Evolutionary conservation across 2,329 filamentous ascomycete genomes (phyloP).

Genomic region (Ceratocystis destructans): DNA sequence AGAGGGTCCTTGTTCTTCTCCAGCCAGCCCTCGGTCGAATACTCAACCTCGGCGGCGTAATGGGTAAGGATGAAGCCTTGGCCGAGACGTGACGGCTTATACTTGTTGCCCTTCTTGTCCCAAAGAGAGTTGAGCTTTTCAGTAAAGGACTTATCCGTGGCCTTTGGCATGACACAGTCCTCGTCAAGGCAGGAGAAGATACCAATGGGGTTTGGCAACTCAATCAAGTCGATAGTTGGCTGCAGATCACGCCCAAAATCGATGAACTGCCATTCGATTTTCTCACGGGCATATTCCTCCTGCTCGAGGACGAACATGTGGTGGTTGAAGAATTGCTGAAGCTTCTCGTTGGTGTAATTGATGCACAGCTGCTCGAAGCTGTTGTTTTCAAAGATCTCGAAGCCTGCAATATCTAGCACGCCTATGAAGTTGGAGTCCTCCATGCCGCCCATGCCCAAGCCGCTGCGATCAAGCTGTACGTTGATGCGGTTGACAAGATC

Average conservation of each 20-base stretch:
- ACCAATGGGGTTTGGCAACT: constrained; percentile 90
- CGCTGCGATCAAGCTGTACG: constrained; percentile 72
- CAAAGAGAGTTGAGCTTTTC: constrained; percentile 95
- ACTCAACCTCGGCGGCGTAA: constrained; percentile 95
- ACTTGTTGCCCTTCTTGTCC: constrained; percentile 93
- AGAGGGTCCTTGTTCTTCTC: constrained; percentile 99
- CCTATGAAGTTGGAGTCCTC: constrained; percentile 95
- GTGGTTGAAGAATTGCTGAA: constrained; percentile 99
- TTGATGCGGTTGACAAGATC: constrained; percentile 89
- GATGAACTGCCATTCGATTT: constrained; percentile 99
- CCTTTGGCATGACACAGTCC: constrained; percentile 97
- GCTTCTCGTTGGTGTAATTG: constrained; percentile 98
- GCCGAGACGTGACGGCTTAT: constrained; percentile 70
- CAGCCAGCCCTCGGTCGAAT: constrained; percentile 85
- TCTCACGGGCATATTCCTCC: constrained; percentile 91
- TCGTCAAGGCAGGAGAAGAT: constrained; percentile 98
- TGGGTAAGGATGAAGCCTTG: constrained; percentile 95
- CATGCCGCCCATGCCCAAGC: constrained; percentile 51
- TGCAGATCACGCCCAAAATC: constrained; percentile 96
- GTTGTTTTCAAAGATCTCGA: constrained; percentile 97
- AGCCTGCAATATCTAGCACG: constrained; percentile 95
- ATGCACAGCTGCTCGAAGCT: constrained; percentile 99
- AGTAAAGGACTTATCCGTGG: constrained; percentile 90
- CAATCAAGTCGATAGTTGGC: constrained; percentile 93
- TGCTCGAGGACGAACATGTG: constrained; percentile 99